A percentile compares a stretch with the other conserved stretches of the same genome.
phyloP scores from a whole-genome alignment of 139 green algal species.

The Coccomyxa sp. region DNA sequence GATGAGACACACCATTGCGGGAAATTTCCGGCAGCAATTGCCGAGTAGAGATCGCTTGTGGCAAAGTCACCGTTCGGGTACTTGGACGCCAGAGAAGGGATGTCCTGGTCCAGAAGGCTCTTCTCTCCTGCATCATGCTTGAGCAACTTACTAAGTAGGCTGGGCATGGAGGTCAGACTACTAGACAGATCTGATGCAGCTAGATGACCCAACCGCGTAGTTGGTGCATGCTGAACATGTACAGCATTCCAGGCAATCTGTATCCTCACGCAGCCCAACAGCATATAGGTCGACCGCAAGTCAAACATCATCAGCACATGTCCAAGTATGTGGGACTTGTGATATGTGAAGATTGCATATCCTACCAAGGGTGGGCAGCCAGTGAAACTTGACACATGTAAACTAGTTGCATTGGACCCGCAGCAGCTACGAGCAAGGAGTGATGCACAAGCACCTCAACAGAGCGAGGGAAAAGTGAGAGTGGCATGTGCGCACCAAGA shows the following conservation, averaged over 20 bases:
- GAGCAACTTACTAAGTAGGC: too few species aligned
- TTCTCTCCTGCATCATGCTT: slow-evolving; percentile 48
- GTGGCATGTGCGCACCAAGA: background rate
- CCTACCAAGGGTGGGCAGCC: slow-evolving; percentile 9
- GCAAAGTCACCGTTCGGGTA: slow-evolving; percentile 51
- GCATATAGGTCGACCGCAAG: background rate
- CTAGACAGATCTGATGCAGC: too few species aligned
- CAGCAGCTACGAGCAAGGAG: too few species aligned
- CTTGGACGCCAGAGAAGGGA: slow-evolving; percentile 26
- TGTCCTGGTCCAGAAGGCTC: slow-evolving; percentile 49
- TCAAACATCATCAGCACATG: background rate
- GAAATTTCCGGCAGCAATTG: background rate
- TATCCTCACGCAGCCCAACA: too few species aligned
- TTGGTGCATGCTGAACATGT: too few species aligned
- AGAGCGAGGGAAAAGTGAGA: background rate
- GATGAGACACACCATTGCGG: too few species aligned
- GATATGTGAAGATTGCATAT: background rate
- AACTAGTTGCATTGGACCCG: slow-evolving; percentile 12
- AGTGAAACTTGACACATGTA: slow-evolving; percentile 30
- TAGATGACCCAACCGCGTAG: too few species aligned
- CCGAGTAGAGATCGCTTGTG: slow-evolving; percentile 13
- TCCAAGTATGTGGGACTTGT: background rate
- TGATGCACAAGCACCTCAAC: background rate
- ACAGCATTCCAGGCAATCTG: too few species aligned
- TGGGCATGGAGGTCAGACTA: too few species aligned